These are phyloP conservation scores for Endoconidiophora polonica DNA, from an alignment of 2,329 filamentous ascomycete species.

Conservation along the genomic window DNA sequence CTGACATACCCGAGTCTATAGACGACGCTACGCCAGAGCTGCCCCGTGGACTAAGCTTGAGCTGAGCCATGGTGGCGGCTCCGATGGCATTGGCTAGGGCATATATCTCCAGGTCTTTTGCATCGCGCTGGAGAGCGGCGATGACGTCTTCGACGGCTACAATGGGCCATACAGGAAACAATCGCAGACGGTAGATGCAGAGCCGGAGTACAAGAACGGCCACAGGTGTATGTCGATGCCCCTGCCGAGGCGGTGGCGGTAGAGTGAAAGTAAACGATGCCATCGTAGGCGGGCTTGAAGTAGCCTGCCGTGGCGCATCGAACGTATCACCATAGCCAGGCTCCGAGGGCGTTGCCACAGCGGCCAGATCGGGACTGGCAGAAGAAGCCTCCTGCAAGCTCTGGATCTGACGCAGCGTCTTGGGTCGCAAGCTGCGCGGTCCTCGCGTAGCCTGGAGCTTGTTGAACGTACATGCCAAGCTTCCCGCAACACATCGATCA, in stretches of 20 bases:
- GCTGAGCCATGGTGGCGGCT: conserved; percentile 31
- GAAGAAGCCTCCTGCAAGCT: background rate
- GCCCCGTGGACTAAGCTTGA: conserved; percentile 21
- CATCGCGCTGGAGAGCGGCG: conserved; percentile 21
- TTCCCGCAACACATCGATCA: conserved; percentile 26
- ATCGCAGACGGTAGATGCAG: conserved; percentile 30
- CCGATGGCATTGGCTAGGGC: conserved; percentile 29
- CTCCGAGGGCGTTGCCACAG: background rate
- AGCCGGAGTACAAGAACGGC: conserved; percentile 15
- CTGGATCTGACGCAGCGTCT: conserved; percentile 27
- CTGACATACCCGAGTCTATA: too few species aligned
- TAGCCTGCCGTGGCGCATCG: too few species aligned
- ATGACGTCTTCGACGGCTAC: conserved; percentile 28
- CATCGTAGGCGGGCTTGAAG: background rate
- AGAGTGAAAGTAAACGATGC: too few species aligned
- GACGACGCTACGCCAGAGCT: conserved; percentile 15
- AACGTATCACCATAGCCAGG: background rate
- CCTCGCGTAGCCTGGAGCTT: conserved; percentile 28
- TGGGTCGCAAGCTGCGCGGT: conserved; percentile 28
- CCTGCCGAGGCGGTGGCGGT: background rate
- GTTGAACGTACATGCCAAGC: conserved; percentile 34
- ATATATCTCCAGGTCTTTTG: conserved; percentile 21
- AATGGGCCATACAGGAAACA: conserved; percentile 36
- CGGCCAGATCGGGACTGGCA: background rate
- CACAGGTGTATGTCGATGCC: background rate